Evolutionary conservation across 306 rosid genomes (phyloP).

Genomic region (Vicia sativa): DNA sequence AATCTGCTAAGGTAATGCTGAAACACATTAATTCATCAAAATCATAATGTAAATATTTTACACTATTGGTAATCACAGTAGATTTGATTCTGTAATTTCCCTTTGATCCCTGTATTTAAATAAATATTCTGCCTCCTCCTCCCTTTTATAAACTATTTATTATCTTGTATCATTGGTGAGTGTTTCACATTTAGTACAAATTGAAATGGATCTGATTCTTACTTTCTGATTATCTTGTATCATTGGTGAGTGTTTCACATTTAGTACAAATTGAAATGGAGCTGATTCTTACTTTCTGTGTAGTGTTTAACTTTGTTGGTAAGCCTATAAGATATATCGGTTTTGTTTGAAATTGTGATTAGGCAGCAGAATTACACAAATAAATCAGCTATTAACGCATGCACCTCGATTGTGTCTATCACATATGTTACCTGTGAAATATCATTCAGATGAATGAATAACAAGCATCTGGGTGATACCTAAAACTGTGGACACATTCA

Average conservation of each 20-base stretch:
- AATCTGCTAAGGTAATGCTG: constrained; percentile 68
- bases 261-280: neutral
- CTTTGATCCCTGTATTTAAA: neutral
- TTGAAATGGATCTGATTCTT: neutral
- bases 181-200: neutral
- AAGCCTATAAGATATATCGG: neutral
- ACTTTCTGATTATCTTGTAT: neutral
- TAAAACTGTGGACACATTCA: neutral
- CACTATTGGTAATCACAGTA: constrained; percentile 7
- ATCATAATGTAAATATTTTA: constrained; percentile 40
- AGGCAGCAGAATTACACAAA: too few relatives aligned
- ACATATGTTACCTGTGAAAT: too few relatives aligned
- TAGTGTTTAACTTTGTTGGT: neutral
- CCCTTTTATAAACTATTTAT: constrained; percentile 8
- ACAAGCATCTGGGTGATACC: neutral
- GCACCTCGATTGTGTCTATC: too few relatives aligned
- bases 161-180: neutral
- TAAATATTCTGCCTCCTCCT: constrained; percentile 3
- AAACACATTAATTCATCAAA: constrained; percentile 52
- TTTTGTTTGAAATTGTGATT: neutral
- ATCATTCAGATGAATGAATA: too few relatives aligned
- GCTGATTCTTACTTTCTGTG: neutral
- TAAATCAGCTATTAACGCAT: too few relatives aligned
- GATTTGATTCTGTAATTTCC: constrained; percentile 18
- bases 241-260: neutral